Conservation (phyloP, 371 early-diverging fungal genomes). For the Rhizomucor pusillus region DNA sequence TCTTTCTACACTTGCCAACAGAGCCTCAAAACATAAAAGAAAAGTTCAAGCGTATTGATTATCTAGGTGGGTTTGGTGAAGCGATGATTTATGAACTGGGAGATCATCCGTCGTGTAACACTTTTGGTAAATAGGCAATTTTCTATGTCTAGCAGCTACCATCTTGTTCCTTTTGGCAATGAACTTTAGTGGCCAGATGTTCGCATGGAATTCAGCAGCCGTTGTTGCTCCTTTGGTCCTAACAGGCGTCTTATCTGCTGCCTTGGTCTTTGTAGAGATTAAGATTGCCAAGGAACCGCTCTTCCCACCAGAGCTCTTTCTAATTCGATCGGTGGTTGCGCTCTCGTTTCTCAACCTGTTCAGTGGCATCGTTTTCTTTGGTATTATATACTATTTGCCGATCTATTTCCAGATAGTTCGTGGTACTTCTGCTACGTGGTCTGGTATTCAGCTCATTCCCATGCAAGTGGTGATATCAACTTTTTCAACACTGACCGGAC, state of each 20-base stretch:
- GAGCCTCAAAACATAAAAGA: conserved; percentile 27
- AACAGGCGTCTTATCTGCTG: conserved; percentile 36
- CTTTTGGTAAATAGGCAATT: conserved; percentile 29
- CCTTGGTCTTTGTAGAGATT: conserved; percentile 45
- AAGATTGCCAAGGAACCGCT: conserved; percentile 55
- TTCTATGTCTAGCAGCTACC: conserved; percentile 38
- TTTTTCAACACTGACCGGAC: conserved; percentile 33
- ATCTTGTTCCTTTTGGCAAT: conserved; percentile 42
- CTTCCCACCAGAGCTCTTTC: conserved; percentile 56
- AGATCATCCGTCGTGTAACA: no score
- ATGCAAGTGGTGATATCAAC: conserved; percentile 45
- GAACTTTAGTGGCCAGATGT: conserved; percentile 50
- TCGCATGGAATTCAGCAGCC: conserved; percentile 62
- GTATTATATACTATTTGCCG: conserved; percentile 62
- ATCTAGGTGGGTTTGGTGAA: conserved; percentile 22
- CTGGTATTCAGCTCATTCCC: conserved; percentile 48
- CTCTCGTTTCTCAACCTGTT: conserved; percentile 51
- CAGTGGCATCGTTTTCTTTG: conserved; percentile 55
- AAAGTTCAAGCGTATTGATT: conserved; percentile 44
- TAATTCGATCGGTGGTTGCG: conserved; percentile 41
- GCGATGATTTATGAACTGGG: no score
- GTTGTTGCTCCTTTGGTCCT: conserved; percentile 58
- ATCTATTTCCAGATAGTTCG: conserved; percentile 78
- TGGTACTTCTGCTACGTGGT: conserved; percentile 49
- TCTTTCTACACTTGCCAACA: conserved; percentile 28